Evolutionary conservation across 371 early-diverging fungal genomes (phyloP), one percentile per base, ranked within the genome.

Genomic region (Entomophthora muscae): DNA sequence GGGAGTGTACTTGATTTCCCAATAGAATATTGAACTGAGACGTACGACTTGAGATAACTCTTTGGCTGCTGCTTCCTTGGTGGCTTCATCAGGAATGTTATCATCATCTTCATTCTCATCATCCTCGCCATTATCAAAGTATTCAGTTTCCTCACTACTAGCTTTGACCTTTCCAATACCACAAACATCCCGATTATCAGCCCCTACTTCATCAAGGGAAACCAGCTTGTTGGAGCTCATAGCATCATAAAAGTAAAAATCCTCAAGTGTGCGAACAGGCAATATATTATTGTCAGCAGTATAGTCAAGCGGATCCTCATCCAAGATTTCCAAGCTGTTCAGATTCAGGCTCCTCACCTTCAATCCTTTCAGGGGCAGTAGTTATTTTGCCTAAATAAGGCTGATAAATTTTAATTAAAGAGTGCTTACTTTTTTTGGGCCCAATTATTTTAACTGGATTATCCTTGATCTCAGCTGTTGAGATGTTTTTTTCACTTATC

Each of bases 161-260:
- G 42, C 42, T 59, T 59, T 66, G 0, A 75, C 67, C 22, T 76
- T 66, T 28, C 60, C 68, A 12, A 79, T 74, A 29, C 69, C 66
- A 24, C 72, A 68, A 0, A 72, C 74, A 63, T n/a, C 70, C 55
- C 0, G 75, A 61, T 32, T 76, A 69, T 72, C 74, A 21, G 63
- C 59, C 21, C 70, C 73, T 12, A 73, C 62, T n/a, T 73, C 71
- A 23, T 74, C 74, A 3, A 75, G 54, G 22, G 69, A 65, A 1
- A 67, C 56, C 21, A 72, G 32, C 26, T 26, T 29, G 53, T 75
- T 73, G n/a, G 67, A 63, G 33, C 67, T 42, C 29, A 66, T 64
- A 22, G 66, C 56, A 65, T 79, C 74, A 54, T 70, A 77, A 24
- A 77, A 64, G 5, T 71, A 67, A 69, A 77, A 76, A 63, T 76